Conservation (phyloP, 805 yeast genomes). For the Jamesozyma gamospora region DNA sequence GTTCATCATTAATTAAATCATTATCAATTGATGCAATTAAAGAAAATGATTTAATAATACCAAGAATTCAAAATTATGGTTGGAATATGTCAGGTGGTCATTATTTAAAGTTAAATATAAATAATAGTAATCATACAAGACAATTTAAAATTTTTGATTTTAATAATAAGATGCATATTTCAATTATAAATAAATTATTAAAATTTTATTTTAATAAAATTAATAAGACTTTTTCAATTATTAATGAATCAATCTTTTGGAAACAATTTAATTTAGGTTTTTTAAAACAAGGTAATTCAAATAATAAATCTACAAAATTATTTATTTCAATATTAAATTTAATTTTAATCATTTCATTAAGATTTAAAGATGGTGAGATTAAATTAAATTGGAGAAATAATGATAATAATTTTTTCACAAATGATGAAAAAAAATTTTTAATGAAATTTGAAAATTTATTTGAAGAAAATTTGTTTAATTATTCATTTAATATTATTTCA, state of each 20-base stretch:
- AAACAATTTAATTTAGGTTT: slow-evolving; percentile 35
- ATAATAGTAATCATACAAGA: background rate
- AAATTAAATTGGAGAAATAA: slow-evolving; percentile 8
- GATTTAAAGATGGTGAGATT: slow-evolving; percentile 37
- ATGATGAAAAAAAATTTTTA: slow-evolving; percentile 9
- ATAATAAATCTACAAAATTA: slow-evolving; percentile 31
- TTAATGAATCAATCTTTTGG: slow-evolving; percentile 45
- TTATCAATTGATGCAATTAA: slow-evolving; percentile 30
- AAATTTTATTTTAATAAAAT: slow-evolving; percentile 35
- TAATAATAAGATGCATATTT: slow-evolving; percentile 14
- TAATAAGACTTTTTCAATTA: slow-evolving; percentile 43
- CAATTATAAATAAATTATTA: slow-evolving; percentile 28
- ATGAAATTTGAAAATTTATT: slow-evolving; percentile 11
- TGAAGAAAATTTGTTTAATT: slow-evolving; percentile 37
- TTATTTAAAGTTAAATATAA: slow-evolving; percentile 34
- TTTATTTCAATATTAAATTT: slow-evolving; percentile 44
- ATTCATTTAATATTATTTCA: slow-evolving; percentile 31
- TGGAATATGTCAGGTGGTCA: slow-evolving; percentile 58
- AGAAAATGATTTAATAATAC: slow-evolving; percentile 31
- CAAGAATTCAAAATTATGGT: slow-evolving; percentile 51
- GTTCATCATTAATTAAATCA: slow-evolving; percentile 26
- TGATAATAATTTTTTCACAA: slow-evolving; percentile 4
- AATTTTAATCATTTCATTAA: slow-evolving; percentile 40
- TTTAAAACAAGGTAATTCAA: slow-evolving; percentile 18
- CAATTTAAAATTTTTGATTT: slow-evolving; percentile 16